Base-by-base conservation (phyloP, 495 filamentous ascomycete species). In the Elasticomyces elasticus region DNA sequence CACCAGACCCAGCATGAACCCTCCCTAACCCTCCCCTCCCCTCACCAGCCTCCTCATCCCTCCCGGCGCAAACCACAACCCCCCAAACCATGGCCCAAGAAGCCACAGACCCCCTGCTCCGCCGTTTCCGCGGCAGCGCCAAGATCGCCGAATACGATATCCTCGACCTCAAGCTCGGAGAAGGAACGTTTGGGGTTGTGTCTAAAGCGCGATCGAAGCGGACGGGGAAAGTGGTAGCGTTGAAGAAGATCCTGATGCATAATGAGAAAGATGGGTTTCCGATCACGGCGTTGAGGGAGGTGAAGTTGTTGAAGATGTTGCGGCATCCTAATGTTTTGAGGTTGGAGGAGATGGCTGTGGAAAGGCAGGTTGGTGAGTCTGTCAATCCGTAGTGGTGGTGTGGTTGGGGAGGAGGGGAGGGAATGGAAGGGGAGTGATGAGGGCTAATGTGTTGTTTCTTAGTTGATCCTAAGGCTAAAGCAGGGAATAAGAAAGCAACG, bases 121-220 rank as follows among this genome's bases (percentile, higher is more conserved):
- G 75, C 6, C 76, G 79, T 55, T 98, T 94, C 64, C 71, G 72
- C 45, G 92, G 92, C 26, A 95, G 89, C 72, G 91, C 89, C 20
- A 83, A 77, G 51, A 96, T 99, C 60, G 75, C 72, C 42, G 84
- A 92, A 51, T 99, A 95, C 66, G 87, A 94, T 57, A 76, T 95
- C 20, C 68, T 90, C 55, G 30, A 48, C 4, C 84, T 82, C 45
- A 99, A 99, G 72, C 79, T 99, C 46, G 92, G 92, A 58, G 94
- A 99, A 68, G 92, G 92, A 48, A 99, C 92, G 19, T 99, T 99
- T 71, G 92, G 91, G 55, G 89, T 95, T 72, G 92, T 98, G 47
- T 85, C 96, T 67, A 91, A 90, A 62, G 92, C 89, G 51, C 78
- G 78, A 60, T 86, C 85, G 17, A 84, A 79, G 62, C 85, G 74